Evolutionary conservation across 306 rosid genomes (phyloP), one percentile per base, ranked within the genome.

Genomic region (Casuarina glauca): DNA sequence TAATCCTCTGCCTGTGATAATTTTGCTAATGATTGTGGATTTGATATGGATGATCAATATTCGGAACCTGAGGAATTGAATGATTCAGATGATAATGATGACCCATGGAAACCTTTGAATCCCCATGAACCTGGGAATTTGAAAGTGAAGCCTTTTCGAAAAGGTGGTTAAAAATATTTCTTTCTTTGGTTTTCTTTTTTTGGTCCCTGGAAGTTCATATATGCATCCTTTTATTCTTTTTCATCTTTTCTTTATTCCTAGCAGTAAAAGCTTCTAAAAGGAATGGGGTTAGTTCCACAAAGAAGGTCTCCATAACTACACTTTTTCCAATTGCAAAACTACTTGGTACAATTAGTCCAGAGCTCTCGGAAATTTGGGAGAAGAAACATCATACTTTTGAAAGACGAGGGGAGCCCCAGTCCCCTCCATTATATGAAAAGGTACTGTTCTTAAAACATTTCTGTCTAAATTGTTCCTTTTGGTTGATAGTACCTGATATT

Each of bases 101-200:
- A 84, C 32, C 97, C 91, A 3, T 95, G 99, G 99, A 89, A 88
- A 83, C 98, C 94, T 78, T 84, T 95, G 85, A 91, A 93, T 91
- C 99, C 99, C 75, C 99, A 95, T 77, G 96, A 88, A 80, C 87
- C 88, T 8, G 99, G 97, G 75, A 90, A 86, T 78, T 90, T 90
- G 86, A 91, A 79, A 79, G 87, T 90, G 80, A 93, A 95, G 80
- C 97, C 96, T 76, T 95, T 89, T 70, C 84, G 91, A 78, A 95
- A 93, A 93, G 97, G 99, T 95, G 67, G 85, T 70, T 55, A 44
- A 32, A 41, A 70, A 15, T 64, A 67, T 53, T 62, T 73, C 36
- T 64, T 55, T 63, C 43, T 81, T 53, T 71, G 11, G 69, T 20
- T 68, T 54, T 12, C 71, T 55, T 41, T 77, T 77, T n/a, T 61